A percentile compares a stretch with the other conserved stretches of the same genome.
phyloP scores from a whole-genome alignment of 257 asterid species.

The Nicotiana noctiflora region DNA sequence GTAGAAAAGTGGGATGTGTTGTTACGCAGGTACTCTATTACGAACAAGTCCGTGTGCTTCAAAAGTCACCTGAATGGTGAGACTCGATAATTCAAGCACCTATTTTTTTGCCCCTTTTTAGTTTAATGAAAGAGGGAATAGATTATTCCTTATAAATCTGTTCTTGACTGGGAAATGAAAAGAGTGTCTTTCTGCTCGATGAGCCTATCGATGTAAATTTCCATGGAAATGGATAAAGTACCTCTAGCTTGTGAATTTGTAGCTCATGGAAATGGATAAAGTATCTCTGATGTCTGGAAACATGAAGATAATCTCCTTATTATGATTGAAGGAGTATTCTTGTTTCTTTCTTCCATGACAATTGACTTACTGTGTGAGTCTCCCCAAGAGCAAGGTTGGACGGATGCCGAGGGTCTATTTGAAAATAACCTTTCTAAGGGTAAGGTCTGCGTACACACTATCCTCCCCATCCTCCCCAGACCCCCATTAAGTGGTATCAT shows the following conservation, averaged over 20 bases:
- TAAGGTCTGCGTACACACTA: no score
- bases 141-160: background rate
- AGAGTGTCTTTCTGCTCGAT: background rate
- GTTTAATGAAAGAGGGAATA: background rate
- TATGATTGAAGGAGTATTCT: no score
- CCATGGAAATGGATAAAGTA: background rate
- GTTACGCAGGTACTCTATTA: conserved; percentile 66
- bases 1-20: conserved; percentile 70
- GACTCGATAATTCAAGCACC: background rate
- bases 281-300: background rate
- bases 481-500: no score
- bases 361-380: background rate
- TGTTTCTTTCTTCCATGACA: background rate
- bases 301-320: background rate
- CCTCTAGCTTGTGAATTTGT: no score
- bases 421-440: no score
- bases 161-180: background rate
- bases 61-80: conserved; percentile 66
- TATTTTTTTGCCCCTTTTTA: background rate
- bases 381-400: no score
- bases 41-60: conserved; percentile 58
- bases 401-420: no score
- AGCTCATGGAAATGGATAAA: background rate
- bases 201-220: background rate
- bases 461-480: no score